Percentiles rank a stretch among this genome's conserved stretches.
phyloP scores from a whole-genome alignment of 345 rosid genomes.

The Fremontodendron californicum region DNA sequence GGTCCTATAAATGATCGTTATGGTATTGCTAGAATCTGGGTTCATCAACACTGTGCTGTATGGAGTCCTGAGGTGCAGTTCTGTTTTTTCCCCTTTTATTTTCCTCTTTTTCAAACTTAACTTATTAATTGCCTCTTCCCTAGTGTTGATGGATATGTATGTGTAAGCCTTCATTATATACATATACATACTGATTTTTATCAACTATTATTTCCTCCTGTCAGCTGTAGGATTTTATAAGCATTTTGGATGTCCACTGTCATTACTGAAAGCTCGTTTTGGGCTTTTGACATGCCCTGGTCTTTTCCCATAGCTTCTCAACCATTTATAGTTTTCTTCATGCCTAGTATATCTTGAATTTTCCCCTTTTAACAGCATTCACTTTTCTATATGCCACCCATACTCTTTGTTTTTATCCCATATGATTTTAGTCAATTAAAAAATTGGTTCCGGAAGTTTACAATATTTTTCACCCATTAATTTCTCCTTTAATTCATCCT shows the following conservation, averaged over 20 bases:
- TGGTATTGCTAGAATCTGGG: slow-evolving; percentile 98
- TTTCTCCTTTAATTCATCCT: slow-evolving; percentile 11
- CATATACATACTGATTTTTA: background rate
- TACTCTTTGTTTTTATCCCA: background rate
- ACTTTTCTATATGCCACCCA: background rate
- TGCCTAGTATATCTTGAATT: background rate
- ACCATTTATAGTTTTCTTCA: background rate
- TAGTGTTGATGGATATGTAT: background rate
- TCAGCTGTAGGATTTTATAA: background rate
- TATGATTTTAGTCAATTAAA: background rate
- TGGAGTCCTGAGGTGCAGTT: slow-evolving; percentile 93
- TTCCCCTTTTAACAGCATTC: background rate
- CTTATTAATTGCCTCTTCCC: background rate
- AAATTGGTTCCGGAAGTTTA: background rate
- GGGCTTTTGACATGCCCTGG: background rate
- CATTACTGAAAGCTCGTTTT: background rate
- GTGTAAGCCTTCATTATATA: background rate
- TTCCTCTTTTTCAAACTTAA: background rate
- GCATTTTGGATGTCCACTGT: background rate
- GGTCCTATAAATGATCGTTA: slow-evolving; percentile 90
- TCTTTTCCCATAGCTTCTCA: background rate
- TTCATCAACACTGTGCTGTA: slow-evolving; percentile 95
- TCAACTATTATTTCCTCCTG: background rate
- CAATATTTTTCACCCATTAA: background rate
- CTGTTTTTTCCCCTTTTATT: slow-evolving; percentile 12